Evolutionary conservation across 2,329 filamentous ascomycete genomes (phyloP).

Genomic region (Fusarium sambucinum): DNA sequence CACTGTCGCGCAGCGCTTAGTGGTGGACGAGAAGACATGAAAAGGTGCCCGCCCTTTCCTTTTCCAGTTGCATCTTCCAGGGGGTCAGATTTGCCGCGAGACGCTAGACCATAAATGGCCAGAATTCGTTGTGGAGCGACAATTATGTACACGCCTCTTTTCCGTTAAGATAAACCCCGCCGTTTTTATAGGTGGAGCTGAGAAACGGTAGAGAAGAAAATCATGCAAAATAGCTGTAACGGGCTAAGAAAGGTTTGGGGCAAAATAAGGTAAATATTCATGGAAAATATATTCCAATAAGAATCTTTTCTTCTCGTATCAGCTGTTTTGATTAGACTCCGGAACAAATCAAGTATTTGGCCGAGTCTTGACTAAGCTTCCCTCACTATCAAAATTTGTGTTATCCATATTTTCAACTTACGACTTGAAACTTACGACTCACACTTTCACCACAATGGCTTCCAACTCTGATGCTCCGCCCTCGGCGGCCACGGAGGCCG

Average conservation of each 20-base stretch:
- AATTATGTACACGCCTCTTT: constrained; percentile 39
- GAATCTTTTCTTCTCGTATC: neutral
- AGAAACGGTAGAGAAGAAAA: constrained; percentile 33
- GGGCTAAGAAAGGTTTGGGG: neutral
- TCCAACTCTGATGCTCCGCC: constrained; percentile 61
- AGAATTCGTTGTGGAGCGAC: constrained; percentile 15
- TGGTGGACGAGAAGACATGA: constrained; percentile 14
- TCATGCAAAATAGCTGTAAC: constrained; percentile 28
- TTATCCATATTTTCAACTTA: constrained; percentile 15
- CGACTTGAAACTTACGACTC: constrained; percentile 14
- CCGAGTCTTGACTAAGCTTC: constrained; percentile 1
- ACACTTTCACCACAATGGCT: constrained; percentile 47
- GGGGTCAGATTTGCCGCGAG: constrained; percentile 34
- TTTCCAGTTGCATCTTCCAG: neutral
- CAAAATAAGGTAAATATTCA: neutral
- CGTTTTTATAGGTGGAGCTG: constrained; percentile 34
- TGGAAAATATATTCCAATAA: neutral
- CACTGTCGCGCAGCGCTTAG: constrained; percentile 41
- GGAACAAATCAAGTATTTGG: neutral
- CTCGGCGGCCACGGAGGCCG: constrained; percentile 77
- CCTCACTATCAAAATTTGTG: constrained; percentile 6
- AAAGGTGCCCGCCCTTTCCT: constrained; percentile 8
- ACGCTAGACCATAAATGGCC: constrained; percentile 38
- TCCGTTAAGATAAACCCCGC: constrained; percentile 19
- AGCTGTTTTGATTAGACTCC: neutral